Evolutionary conservation across 495 filamentous ascomycete species (phyloP), one percentile per base, ranked within the genome.

Genomic region (Podospora conica): DNA sequence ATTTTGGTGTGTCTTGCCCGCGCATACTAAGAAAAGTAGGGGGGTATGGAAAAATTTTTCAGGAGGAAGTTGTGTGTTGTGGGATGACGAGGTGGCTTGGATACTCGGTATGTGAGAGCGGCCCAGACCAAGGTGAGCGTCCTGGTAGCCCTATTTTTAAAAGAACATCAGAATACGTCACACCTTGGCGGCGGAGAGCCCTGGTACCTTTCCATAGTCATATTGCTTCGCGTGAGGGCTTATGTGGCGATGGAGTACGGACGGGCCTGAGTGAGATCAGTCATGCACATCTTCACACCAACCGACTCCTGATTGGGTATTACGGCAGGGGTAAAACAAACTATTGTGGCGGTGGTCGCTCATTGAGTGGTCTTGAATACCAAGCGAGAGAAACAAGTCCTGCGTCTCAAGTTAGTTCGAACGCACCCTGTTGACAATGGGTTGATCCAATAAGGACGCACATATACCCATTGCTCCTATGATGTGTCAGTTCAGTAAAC

Each of bases 361-460:
- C 59, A 68, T 63, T 2, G 66, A 65, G 10, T 57, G 21, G 25
- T 68, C 66, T 6, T 28, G 54, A 54, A 68, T 23, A 2, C 66
- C 66, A n/a, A 68, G 64, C 0, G 66, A 65, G 21, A 68, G 59
- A 20, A 68, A 62, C 9, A 68, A 63, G 59, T 68, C 66, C 61
- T 63, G 12, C 18, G n/a, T 18, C n/a, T 2, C 15, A 2, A 7
- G 53, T 31, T 48, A 56, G 63, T n/a, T 8, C 0, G 0, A 4
- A 27, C 28, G n/a, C 12, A 12, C 15, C 29, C n/a, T 53, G 27
- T 25, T 27, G 57, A 22, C 6, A 10, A 8, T 25, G 11, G n/a
- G 7, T 15, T 10, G 18, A 18, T n/a, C n/a, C n/a, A n/a, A n/a
- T n/a, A n/a, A n/a, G n/a, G n/a, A 53, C 63, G 7, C 21, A 65